A percentile compares a stretch with the other conserved stretches of the same genome.
phyloP scores from a whole-genome alignment of 129 eudicot species.

The Arctium minus region DNA sequence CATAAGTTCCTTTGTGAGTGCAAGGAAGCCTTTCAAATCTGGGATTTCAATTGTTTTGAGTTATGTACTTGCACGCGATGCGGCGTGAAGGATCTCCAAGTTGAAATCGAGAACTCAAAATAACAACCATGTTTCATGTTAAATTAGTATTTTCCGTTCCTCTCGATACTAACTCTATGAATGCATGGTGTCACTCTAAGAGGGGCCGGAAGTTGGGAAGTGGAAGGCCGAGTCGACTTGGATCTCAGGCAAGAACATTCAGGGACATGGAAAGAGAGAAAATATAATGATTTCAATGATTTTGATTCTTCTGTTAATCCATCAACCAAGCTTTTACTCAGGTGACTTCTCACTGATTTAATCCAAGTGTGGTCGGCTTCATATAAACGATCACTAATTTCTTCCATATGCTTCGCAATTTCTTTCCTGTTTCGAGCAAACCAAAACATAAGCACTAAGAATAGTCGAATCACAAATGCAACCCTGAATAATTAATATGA shows the following conservation, averaged over 20 bases:
- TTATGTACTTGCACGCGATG: too few relatives aligned
- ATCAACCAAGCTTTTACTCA: slow-evolving; percentile 57
- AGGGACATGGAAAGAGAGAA: slow-evolving; percentile 85
- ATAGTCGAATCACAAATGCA: background rate
- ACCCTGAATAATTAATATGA: too few relatives aligned
- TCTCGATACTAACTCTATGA: too few relatives aligned
- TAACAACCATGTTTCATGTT: too few relatives aligned
- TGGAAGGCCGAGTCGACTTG: slow-evolving; percentile 26
- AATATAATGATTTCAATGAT: slow-evolving; percentile 55
- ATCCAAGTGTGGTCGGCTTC: slow-evolving; percentile 89
- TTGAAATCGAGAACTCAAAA: too few relatives aligned
- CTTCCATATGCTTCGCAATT: slow-evolving; percentile 61
- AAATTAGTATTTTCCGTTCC: too few relatives aligned
- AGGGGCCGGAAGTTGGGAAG: slow-evolving; percentile 31
- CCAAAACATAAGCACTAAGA: background rate
- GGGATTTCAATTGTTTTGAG: too few relatives aligned
- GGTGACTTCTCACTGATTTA: slow-evolving; percentile 65
- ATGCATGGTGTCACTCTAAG: slow-evolving; percentile 40
- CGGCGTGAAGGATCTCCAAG: too few relatives aligned
- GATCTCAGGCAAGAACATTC: slow-evolving; percentile 76
- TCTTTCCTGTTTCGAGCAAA: slow-evolving; percentile 52
- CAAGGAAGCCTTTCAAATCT: slow-evolving; percentile 98
- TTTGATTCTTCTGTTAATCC: slow-evolving; percentile 52
- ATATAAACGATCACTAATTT: slow-evolving; percentile 62
- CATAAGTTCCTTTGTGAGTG: slow-evolving; percentile 93